Evolutionary conservation across 345 rosid species (phyloP), one percentile per base, ranked within the genome.

Genomic region (Linum usitatissimum): DNA sequence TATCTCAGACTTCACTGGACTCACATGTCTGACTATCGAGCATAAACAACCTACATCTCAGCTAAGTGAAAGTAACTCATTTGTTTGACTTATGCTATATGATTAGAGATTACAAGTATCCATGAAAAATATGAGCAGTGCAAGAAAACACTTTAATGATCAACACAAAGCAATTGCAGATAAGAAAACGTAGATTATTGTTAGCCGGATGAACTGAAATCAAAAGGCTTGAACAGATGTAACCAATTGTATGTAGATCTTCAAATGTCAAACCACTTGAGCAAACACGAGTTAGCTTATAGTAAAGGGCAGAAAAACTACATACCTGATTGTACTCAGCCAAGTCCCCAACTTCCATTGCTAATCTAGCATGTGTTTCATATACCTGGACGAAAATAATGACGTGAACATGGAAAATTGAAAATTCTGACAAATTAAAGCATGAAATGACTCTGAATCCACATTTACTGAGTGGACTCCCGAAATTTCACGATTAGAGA

Each of bases 281-380:
- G 14, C 5, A 45, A 45, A 45, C 51, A 45, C 10, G 51, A 40
- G 13, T 40, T n/a, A 9, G 9, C 57, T 23, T 20, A 17, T 20
- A 53, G 57, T 53, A 53, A 53, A 20, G 21, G 0, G 57, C 21
- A 20, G 57, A 20, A 53, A 17, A 53, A 5, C 12, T 15, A 28
- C 81, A 57, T 78, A 94, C 99, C 96, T 94, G 99, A 83, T 94
- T 94, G 80, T 79, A 94, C 79, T 94, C 99, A 0, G 95, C 80
- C 62, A 94, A 76, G 73, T 94, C 99, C 55, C 96, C 96, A 66
- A 73, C 83, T 79, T 94, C 97, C 76, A 94, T 60, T n/a, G 99
- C 84, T 60, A 90, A 79, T 69, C 99, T 87, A 65, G 96, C 97
- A 86, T 94, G 99, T 55, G 95, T 85, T 80, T 94, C 99, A 80